These are phyloP conservation scores for Nematodospora anomalae DNA, from an alignment of 1,139 yeast species.

Conservation along the genomic window DNA sequence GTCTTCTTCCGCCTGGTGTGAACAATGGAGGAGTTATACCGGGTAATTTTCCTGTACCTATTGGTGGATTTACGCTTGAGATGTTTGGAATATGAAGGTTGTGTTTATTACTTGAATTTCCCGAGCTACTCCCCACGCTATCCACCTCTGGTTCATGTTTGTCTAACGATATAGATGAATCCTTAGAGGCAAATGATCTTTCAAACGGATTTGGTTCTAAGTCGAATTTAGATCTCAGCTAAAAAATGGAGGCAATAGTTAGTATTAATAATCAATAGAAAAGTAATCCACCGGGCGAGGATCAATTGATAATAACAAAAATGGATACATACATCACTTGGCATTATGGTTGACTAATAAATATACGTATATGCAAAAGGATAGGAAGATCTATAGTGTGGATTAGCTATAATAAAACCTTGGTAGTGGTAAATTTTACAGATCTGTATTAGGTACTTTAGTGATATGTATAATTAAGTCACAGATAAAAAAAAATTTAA, in stretches of 20 bases:
- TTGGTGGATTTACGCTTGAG: constrained; percentile 22
- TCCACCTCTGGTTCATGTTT: constrained; percentile 6
- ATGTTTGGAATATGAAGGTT: constrained; percentile 38
- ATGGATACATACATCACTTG: constrained; percentile 15
- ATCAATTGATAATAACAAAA: constrained; percentile 2
- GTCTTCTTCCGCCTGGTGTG: constrained; percentile 61
- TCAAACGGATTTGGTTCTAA: constrained; percentile 96
- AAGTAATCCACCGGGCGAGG: background rate
- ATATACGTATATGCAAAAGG: background rate
- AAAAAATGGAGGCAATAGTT: constrained; percentile 18
- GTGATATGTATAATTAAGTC: too few species aligned
- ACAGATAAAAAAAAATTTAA: too few species aligned
- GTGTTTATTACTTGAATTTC: constrained; percentile 27
- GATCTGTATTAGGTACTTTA: too few species aligned
- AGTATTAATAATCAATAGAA: constrained; percentile 14
- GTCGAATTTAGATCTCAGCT: constrained; percentile 58
- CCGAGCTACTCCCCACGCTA: constrained; percentile 6
- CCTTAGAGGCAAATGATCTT: constrained; percentile 77
- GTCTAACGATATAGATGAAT: constrained; percentile 15
- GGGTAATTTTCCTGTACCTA: constrained; percentile 29
- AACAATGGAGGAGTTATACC: constrained; percentile 54
- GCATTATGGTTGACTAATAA: constrained; percentile 5
- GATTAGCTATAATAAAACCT: too few species aligned
- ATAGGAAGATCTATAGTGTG: too few species aligned
- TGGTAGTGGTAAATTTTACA: too few species aligned